Conservation (phyloP, 352 stramenopile genomes). For the Phytophthora colocasiae region DNA sequence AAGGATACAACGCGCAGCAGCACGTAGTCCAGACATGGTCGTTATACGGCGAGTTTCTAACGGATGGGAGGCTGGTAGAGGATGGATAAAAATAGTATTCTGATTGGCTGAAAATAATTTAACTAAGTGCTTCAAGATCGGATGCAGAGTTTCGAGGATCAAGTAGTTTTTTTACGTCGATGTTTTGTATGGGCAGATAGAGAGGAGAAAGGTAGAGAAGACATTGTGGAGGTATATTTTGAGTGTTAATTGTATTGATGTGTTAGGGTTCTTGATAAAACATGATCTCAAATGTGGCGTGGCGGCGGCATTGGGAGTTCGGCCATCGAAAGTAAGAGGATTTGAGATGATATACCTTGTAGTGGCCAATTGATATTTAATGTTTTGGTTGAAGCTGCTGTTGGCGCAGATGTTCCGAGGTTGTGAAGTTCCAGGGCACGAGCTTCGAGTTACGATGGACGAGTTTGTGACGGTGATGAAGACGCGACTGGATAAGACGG, state of each 20-base stretch:
- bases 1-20: slow-evolving; percentile 30
- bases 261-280: slow-evolving; percentile 45
- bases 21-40: slow-evolving; percentile 36
- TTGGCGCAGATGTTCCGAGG: slow-evolving; percentile 64
- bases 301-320: slow-evolving; percentile 64
- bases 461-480: slow-evolving; percentile 43
- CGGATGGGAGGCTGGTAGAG: slow-evolving; percentile 31
- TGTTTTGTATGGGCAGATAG: slow-evolving; percentile 63
- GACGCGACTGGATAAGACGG: slow-evolving; percentile 44
- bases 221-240: not conserved
- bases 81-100: not conserved
- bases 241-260: not conserved
- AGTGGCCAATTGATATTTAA: not conserved
- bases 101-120: slow-evolving; percentile 12
- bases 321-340: slow-evolving; percentile 62
- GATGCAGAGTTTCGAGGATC: slow-evolving; percentile 27
- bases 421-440: slow-evolving; percentile 6
- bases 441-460: slow-evolving; percentile 34
- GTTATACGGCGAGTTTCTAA: slow-evolving; percentile 17
- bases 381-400: slow-evolving; percentile 46
- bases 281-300: slow-evolving; percentile 78
- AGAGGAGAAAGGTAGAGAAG: slow-evolving; percentile 29
- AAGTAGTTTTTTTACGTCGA: slow-evolving; percentile 37
- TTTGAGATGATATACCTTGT: not conserved
- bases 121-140: no score